phyloP scores from a whole-genome alignment of 2,329 filamentous ascomycete species.

The Pseudogymnoascus sp. region DNA sequence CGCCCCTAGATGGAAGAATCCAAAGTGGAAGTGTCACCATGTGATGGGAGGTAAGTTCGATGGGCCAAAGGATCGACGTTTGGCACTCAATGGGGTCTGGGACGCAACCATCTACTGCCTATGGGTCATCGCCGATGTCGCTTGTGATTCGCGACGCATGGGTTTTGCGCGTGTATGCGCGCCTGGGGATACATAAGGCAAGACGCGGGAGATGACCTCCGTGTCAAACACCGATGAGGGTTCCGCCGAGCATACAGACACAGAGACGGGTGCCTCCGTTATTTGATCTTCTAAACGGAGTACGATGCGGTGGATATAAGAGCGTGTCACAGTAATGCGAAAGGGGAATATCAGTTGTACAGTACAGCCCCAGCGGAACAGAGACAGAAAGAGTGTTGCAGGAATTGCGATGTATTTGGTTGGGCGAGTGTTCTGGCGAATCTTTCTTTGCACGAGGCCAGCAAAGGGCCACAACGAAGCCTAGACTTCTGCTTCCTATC shows the following conservation, averaged over 20 bases:
- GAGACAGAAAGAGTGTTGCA: too few species aligned
- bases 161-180: neutral
- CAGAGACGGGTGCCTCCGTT: neutral
- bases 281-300: neutral
- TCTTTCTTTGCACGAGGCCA: too few species aligned
- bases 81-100: neutral
- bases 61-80: neutral
- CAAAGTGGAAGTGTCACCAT: neutral
- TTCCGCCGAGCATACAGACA: neutral
- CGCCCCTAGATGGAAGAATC: too few species aligned
- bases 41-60: neutral
- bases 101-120: neutral
- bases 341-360: neutral
- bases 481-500: neutral
- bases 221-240: neutral
- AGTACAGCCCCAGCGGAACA: too few species aligned
- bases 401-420: too few species aligned
- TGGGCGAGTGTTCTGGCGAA: too few species aligned
- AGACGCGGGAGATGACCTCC: neutral
- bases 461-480: neutral
- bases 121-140: neutral
- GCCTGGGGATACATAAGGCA: neutral
- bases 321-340: neutral
- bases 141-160: neutral
- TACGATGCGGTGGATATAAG: neutral